These are phyloP conservation scores for Aspergillus sclerotialis DNA, from an alignment of 2,329 filamentous ascomycete species.

Conservation along the genomic window DNA sequence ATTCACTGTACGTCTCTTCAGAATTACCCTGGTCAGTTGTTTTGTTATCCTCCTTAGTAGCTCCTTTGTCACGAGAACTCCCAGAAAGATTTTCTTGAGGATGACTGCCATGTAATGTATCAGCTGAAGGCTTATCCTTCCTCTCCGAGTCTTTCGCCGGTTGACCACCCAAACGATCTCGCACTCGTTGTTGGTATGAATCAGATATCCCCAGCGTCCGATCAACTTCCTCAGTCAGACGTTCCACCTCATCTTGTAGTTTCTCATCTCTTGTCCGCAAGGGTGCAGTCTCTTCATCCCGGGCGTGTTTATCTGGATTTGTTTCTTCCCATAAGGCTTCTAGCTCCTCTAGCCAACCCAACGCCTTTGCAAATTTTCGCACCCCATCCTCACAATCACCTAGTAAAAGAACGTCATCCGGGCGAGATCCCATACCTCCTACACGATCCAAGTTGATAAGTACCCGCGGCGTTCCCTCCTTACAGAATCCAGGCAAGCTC, in stretches of 20 bases:
- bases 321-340: slow-evolving; percentile 66
- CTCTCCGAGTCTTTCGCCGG: slow-evolving; percentile 3
- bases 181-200: slow-evolving; percentile 37
- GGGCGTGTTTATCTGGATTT: slow-evolving; percentile 54
- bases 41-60: not conserved
- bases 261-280: slow-evolving; percentile 47
- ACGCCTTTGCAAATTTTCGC: slow-evolving; percentile 65
- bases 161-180: slow-evolving; percentile 20
- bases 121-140: too few species aligned
- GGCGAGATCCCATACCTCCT: slow-evolving; percentile 65
- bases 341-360: slow-evolving; percentile 82
- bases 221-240: slow-evolving; percentile 53
- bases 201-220: slow-evolving; percentile 45
- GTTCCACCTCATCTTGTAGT: slow-evolving; percentile 52
- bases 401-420: slow-evolving; percentile 78
- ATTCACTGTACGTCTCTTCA: slow-evolving; percentile 8
- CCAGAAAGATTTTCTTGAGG: too few species aligned
- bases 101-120: too few species aligned
- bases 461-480: slow-evolving; percentile 61
- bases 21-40: not conserved
- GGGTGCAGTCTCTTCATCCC: slow-evolving; percentile 32
- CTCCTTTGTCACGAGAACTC: too few species aligned
- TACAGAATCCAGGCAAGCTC: slow-evolving; percentile 61
- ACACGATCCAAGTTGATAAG: slow-evolving; percentile 84
- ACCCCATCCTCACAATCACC: slow-evolving; percentile 81